Base-by-base conservation (phyloP, 108 stramenopile species). In the Skeletonema costatum region DNA sequence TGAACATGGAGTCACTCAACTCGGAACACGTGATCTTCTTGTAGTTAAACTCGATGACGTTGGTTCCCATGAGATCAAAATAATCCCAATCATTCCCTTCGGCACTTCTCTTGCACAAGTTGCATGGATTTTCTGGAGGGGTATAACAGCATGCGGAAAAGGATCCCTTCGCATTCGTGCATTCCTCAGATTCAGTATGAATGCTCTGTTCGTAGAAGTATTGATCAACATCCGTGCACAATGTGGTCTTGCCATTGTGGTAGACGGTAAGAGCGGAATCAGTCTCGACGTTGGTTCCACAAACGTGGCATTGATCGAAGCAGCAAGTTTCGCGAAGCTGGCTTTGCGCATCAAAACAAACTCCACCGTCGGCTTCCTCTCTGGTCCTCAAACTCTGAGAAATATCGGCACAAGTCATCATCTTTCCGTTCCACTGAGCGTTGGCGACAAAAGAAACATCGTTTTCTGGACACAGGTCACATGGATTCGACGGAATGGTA, bases 231-330 rank as follows among this genome's bases (percentile, higher is more conserved):
- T 76, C 81, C 17, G 66, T 70, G 39, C 81, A 82, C 17, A 48
- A 14, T 5, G 64, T 82, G 19, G 81, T 76, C 70, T 82, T 71
- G 65, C 81, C 81, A 68, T 82, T 72, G 61, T 76, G 68, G 30
- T 82, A 82, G 17, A 82, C 74, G 30, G 74, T 73, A 39, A 71
- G 74, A 6, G 53, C 74, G n/a, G 59, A 33, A 56, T 82, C 81
- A 29, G 70, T 72, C 64, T 82, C 66, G 46, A 75, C 64, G 17
- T 60, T 62, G 17, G 71, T 69, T 32, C 59, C 70, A 64, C 81
- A 82, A 17, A 82, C 32, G 66, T 71, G 69, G 30, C 81, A 82
- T 60, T 82, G 81, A 60, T 82, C 81, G 48, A 82, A 68, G 60
- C 81, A 82, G 64, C 81, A 82, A 30, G 42, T 29, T 21, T 59